phyloP scores from a whole-genome alignment of 768 basidiomycete genomes.

The Cubamyces sp. region DNA sequence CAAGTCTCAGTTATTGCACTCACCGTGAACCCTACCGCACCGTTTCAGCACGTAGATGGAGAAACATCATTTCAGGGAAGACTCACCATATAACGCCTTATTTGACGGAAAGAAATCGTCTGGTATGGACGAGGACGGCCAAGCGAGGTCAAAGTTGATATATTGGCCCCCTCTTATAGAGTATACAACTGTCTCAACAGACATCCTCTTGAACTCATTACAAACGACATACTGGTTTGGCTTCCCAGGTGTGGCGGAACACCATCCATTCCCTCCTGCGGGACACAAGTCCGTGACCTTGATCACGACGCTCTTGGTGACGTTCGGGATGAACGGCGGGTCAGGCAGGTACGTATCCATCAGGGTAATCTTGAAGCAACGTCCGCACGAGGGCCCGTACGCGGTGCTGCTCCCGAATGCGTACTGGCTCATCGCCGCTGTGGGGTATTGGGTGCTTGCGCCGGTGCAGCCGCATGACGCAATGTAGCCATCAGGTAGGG shows the following conservation, averaged over 20 bases:
- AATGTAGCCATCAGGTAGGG: conserved; percentile 54
- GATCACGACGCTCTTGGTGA: conserved; percentile 63
- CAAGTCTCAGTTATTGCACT: not conserved
- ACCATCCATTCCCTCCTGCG: conserved; percentile 64
- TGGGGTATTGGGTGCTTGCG: conserved; percentile 60
- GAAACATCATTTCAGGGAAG: conserved; percentile 36
- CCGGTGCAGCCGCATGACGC: conserved; percentile 80
- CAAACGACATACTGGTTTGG: conserved; percentile 61
- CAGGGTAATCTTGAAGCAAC: conserved; percentile 79
- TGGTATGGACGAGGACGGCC: conserved; percentile 70
- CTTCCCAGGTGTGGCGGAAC: conserved; percentile 61
- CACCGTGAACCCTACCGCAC: conserved; percentile 37
- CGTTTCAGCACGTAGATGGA: not conserved
- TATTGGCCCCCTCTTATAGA: conserved; percentile 60
- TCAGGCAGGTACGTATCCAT: conserved; percentile 65
- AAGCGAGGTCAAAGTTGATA: conserved; percentile 85
- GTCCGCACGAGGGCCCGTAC: conserved; percentile 75
- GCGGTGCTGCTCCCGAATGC: conserved; percentile 76
- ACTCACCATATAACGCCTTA: conserved; percentile 61
- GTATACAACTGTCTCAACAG: not conserved
- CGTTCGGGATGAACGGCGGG: conserved; percentile 71
- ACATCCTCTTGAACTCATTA: conserved; percentile 1
- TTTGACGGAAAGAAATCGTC: conserved; percentile 77
- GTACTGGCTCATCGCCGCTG: conserved; percentile 78
- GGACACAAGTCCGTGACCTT: conserved; percentile 87